These are phyloP conservation scores for Aspergillus aculeatus DNA, from an alignment of 2,329 filamentous ascomycete genomes.

Conservation along the genomic window DNA sequence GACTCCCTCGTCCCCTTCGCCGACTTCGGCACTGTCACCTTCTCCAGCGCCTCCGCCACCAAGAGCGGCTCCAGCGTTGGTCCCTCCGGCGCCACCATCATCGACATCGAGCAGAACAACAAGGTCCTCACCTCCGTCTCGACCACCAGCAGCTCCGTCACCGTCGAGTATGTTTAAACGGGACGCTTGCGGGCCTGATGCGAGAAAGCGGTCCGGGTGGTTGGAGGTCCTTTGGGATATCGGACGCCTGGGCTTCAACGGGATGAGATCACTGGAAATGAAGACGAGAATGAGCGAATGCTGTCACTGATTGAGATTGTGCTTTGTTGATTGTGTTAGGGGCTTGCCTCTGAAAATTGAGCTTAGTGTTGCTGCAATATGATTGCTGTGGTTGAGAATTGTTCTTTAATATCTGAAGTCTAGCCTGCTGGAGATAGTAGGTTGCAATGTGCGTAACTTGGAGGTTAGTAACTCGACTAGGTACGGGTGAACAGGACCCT, in stretches of 20 bases:
- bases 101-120: constrained; percentile 47
- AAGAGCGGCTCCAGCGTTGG: constrained; percentile 31
- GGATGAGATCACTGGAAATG: not conserved
- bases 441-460: no score
- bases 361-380: not conserved
- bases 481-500: no score
- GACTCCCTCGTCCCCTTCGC: constrained; percentile 45
- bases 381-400: not conserved
- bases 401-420: no score
- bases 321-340: not conserved
- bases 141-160: constrained; percentile 20
- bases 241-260: not conserved
- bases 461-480: no score
- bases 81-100: constrained; percentile 40
- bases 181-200: not conserved
- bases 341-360: not conserved
- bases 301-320: not conserved
- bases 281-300: not conserved
- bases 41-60: constrained; percentile 42
- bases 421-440: no score
- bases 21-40: constrained; percentile 52
- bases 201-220: no score
- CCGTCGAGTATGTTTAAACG: constrained; percentile 25
- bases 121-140: constrained; percentile 37
- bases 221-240: no score